Conservation (phyloP, 345 rosid genomes). For the Carallia pectinifolia region DNA sequence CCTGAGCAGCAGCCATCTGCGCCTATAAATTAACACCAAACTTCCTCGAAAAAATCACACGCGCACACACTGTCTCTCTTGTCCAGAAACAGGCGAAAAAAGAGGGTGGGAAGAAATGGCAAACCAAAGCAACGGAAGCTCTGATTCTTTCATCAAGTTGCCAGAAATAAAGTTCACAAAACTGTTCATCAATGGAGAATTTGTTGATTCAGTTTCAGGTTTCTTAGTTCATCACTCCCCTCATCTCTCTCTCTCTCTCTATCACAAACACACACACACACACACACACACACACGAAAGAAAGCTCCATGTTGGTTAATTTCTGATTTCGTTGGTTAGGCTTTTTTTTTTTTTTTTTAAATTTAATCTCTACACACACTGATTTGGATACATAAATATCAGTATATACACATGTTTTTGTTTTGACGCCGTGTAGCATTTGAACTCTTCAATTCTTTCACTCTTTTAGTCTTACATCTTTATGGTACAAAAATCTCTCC, state of each 20-base stretch:
- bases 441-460: no score
- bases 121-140: neutral
- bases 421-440: no score
- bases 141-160: neutral
- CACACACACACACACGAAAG: neutral
- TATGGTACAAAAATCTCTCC: no score
- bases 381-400: no score
- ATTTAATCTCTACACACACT: no score
- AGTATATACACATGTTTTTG: no score
- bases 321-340: no score
- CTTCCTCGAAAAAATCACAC: no score
- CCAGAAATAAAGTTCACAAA: conserved; percentile 12
- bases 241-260: neutral
- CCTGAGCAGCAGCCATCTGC: no score
- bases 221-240: neutral
- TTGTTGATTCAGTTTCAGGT: conserved; percentile 20
- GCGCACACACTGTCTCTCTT: neutral
- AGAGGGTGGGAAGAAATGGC: neutral
- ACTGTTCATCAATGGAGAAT: conserved; percentile 13
- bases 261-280: neutral
- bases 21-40: no score
- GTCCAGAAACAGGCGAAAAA: neutral
- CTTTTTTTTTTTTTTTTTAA: no score
- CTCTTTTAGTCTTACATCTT: no score
- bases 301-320: neutral